These are phyloP conservation scores for Candida ponderosae DNA, from an alignment of 805 yeast species.

Conservation along the genomic window DNA sequence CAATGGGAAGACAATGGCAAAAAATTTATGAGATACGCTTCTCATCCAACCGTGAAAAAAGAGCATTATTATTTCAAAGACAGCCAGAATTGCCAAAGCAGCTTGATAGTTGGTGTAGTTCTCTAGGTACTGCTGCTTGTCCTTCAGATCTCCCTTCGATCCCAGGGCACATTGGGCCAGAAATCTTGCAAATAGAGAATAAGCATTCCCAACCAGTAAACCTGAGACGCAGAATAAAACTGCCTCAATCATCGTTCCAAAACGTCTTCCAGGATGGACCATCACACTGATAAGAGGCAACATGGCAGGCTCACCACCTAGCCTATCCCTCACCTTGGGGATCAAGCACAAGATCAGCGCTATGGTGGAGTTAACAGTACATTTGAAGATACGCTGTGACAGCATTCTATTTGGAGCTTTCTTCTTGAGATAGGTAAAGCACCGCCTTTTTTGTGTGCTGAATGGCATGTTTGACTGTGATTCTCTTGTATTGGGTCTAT, in stretches of 20 bases:
- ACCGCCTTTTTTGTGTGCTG: too few species aligned
- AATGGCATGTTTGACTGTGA: too few species aligned
- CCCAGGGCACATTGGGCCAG: constrained; percentile 32
- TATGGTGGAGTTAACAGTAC: constrained; percentile 30
- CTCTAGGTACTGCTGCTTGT: constrained; percentile 19
- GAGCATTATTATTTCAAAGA: constrained; percentile 37
- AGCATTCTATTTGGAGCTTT: constrained; percentile 19
- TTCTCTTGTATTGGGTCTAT: too few species aligned
- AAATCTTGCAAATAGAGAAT: constrained; percentile 32
- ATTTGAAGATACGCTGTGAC: constrained; percentile 29
- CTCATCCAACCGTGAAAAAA: constrained; percentile 43
- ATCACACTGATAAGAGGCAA: constrained; percentile 37
- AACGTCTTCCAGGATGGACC: constrained; percentile 42
- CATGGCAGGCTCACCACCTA: constrained; percentile 37
- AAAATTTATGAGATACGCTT: constrained; percentile 36
- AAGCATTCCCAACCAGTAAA: constrained; percentile 32
- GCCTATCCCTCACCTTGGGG: constrained; percentile 22
- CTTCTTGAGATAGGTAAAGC: neutral
- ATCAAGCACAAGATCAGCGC: constrained; percentile 34
- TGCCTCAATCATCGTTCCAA: constrained; percentile 39
- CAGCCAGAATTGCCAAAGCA: constrained; percentile 35
- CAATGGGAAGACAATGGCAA: constrained; percentile 38
- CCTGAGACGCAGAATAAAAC: constrained; percentile 33
- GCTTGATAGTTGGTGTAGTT: constrained; percentile 27
- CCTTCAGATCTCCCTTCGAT: constrained; percentile 19